phyloP scores from a whole-genome alignment of 1,139 yeast genomes.

The Blastobotrys illinoisensis region DNA sequence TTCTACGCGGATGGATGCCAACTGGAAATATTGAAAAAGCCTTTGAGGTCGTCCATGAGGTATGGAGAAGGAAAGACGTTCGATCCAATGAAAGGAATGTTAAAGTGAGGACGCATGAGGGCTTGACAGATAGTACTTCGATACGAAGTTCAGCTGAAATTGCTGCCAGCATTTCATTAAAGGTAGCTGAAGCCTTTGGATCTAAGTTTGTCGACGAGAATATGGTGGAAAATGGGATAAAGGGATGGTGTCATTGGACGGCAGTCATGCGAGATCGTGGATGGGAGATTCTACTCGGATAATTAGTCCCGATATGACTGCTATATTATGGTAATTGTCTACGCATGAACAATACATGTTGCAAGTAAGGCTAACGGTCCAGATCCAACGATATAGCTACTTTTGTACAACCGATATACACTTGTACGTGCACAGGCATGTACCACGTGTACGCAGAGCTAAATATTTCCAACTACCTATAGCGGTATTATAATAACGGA shows the following conservation, averaged over 20 bases:
- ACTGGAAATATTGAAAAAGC: slow-evolving; percentile 63
- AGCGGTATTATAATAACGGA: too few species aligned
- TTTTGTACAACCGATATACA: too few species aligned
- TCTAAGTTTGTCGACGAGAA: background rate
- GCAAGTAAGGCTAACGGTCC: too few species aligned
- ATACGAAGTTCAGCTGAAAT: slow-evolving; percentile 9
- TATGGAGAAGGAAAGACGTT: slow-evolving; percentile 55
- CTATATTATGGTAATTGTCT: too few species aligned
- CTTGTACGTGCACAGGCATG: too few species aligned
- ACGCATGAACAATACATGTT: too few species aligned
- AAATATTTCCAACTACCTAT: too few species aligned
- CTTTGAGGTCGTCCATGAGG: slow-evolving; percentile 63
- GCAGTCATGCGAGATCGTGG: slow-evolving; percentile 69
- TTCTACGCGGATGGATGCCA: slow-evolving; percentile 52
- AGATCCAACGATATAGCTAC: too few species aligned
- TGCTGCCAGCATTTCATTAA: slow-evolving; percentile 9
- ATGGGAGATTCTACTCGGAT: slow-evolving; percentile 57
- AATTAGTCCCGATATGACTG: background rate
- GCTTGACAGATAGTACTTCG: background rate
- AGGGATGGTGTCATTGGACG: slow-evolving; percentile 61
- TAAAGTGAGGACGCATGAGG: background rate
- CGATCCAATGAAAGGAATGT: slow-evolving; percentile 15
- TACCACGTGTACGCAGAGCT: too few species aligned
- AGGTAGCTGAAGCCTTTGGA: slow-evolving; percentile 10
- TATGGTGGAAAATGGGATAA: slow-evolving; percentile 38